Evolutionary conservation across 1,284 basidiomycete genomes (phyloP), one percentile per base, ranked within the genome.

Genomic region (Puccinia horiana): DNA sequence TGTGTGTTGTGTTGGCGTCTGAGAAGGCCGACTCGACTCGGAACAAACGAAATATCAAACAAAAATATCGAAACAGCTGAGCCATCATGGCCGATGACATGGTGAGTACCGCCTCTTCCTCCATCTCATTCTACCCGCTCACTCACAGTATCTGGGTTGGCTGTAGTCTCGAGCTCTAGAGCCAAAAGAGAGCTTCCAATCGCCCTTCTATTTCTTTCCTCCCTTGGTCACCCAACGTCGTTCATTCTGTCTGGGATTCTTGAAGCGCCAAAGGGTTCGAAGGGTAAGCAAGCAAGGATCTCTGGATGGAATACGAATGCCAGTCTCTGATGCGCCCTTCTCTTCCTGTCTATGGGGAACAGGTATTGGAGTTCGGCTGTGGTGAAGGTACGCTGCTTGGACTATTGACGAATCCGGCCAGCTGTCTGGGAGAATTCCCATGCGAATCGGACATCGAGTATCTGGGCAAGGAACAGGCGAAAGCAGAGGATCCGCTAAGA

Each of bases 341-440:
- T n/a, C n/a, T n/a, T n/a, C n/a, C n/a, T n/a, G 29, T 47, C 29
- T 26, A 75, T 52, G 20, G 23, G n/a, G n/a, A n/a, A n/a, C n/a
- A 81, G 78, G 69, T 81, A 2, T 54, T 72, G 23, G 78, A 81
- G 26, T 26, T 81, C n/a, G 78, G 78, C 3, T 81, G 78, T 49
- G 78, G 78, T 23, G 67, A 72, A 74, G 78, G 78, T 12, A 54
- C 69, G 0, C 40, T 81, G 26, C 44, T 81, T 16, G 78, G 78
- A 42, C 32, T 81, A 12, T 40, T 81, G 42, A 44, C 78, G 23
- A 40, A 73, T 20, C 54, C 78, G 16, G 69, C 78, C 3, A 44
- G 35, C 32, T 26, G 35, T 44, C 32, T 73, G 0, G 78, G 72
- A 44, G 67, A 54, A 32, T 73, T 81, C 32, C 78, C 78, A 14